Base-by-base conservation (phyloP, 148 eudicot genomes). In the Bassia scoparia region DNA sequence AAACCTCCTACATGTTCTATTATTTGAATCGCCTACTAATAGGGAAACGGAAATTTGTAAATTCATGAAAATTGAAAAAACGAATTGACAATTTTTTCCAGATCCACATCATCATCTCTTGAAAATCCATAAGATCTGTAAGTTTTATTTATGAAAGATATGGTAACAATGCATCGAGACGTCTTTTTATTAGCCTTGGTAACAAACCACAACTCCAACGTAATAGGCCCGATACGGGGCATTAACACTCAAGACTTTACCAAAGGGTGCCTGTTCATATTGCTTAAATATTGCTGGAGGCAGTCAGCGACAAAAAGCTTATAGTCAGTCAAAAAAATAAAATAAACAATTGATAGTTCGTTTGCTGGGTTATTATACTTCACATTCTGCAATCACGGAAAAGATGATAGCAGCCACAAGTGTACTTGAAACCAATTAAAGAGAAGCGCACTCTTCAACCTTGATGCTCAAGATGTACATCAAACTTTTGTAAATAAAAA, bases 401-500 rank as follows among this genome's bases (percentile, higher is more conserved):
- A 59, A 70, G 8, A 70, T 58, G 58, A 73, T 61, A 27, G 60
- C 23, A 59, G 29, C 35, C 0, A 9, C 48, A 18, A 50, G 35
- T 17, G 30, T 15, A 69, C 4, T n/a, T 48, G 55, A 52, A 69
- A 50, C 37, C 17, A 18, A 4, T 5, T 29, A 27, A 10, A 48
- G 23, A 46, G 7, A 69, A 31, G 30, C 41, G 61, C 66, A 37
- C 68, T 26, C 68, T 33, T 50, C 49, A 48, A 76, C 69, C 74
- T 76, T 76, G 79, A 76, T 67, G 79, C 37, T 62, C 79, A 70
- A 70, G 75, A 77, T 70, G 67, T 52, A 77, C 63, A 69, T 23
- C 43, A 37, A 55, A 35, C 62, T 54, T 66, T 52, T 52, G 29
- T 30, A 14, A 10, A 53, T 27, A 41, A 1, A 29, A 37, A 8